These are phyloP conservation scores for Boletus speciosus DNA, from an alignment of 768 basidiomycete genomes.

Conservation along the genomic window DNA sequence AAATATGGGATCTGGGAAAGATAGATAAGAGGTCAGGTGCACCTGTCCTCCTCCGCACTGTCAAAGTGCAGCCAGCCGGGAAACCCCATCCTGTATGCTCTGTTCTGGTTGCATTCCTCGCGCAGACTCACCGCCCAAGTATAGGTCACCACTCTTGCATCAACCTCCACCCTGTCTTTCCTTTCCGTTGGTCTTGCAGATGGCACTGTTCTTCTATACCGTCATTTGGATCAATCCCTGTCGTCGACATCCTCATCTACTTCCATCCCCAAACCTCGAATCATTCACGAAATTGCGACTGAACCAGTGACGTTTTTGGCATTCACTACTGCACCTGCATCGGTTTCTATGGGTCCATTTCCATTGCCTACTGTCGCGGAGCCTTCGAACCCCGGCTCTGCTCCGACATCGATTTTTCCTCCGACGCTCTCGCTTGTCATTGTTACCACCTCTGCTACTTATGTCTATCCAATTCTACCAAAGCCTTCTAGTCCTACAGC, in stretches of 20 bases:
- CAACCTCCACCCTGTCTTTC: constrained; percentile 74
- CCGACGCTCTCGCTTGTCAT: constrained; percentile 68
- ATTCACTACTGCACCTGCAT: constrained; percentile 49
- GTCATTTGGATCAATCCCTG: constrained; percentile 88
- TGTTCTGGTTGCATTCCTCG: background rate
- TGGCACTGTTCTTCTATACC: constrained; percentile 87
- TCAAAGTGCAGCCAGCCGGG: constrained; percentile 71
- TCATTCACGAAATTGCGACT: constrained; percentile 75
- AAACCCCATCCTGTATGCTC: constrained; percentile 70
- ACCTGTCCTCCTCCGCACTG: constrained; percentile 67
- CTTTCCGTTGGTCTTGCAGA: constrained; percentile 93
- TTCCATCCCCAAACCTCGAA: constrained; percentile 81
- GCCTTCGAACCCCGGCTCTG: constrained; percentile 12
- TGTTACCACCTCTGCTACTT: constrained; percentile 80
- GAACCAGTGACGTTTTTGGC: constrained; percentile 94
- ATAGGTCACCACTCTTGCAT: constrained; percentile 74
- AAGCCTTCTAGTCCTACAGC: constrained; percentile 64
- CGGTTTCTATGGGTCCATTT: constrained; percentile 23
- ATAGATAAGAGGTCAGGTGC: constrained; percentile 60
- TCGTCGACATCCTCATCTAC: constrained; percentile 60
- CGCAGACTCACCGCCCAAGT: background rate
- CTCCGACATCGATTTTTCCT: constrained; percentile 19
- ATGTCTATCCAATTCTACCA: constrained; percentile 73
- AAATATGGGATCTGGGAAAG: constrained; percentile 85
- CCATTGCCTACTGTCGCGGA: constrained; percentile 12